Evolutionary conservation across 768 basidiomycete species (phyloP).

Genomic region (Suillus decipiens): DNA sequence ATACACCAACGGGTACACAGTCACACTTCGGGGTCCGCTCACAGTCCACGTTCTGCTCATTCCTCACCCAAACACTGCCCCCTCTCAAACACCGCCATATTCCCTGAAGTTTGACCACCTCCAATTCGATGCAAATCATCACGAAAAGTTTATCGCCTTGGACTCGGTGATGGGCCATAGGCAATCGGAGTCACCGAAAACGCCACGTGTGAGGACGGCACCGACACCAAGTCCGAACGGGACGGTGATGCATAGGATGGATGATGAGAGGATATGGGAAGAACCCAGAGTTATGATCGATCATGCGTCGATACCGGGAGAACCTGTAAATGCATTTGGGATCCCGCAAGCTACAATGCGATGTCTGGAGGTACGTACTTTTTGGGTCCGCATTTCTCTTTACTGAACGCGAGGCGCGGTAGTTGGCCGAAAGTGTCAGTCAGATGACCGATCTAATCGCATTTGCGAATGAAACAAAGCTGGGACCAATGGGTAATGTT

Average conservation of each 20-base stretch:
- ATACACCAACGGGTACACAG: slow-evolving; percentile 77
- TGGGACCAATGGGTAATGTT: slow-evolving; percentile 69
- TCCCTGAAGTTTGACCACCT: slow-evolving; percentile 71
- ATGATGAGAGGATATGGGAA: slow-evolving; percentile 65
- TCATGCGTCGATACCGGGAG: slow-evolving; percentile 68
- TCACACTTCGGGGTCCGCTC: slow-evolving; percentile 74
- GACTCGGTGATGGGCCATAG: slow-evolving; percentile 60
- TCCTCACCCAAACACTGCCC: slow-evolving; percentile 22
- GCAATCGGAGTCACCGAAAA: slow-evolving; percentile 42
- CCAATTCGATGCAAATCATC: slow-evolving; percentile 68
- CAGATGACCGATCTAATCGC: slow-evolving; percentile 79
- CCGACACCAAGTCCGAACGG: slow-evolving; percentile 38
- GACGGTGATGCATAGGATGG: slow-evolving; percentile 30
- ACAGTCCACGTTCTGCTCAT: slow-evolving; percentile 57
- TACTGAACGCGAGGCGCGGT: slow-evolving; percentile 14
- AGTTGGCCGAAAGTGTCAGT: slow-evolving; percentile 81
- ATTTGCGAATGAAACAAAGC: slow-evolving; percentile 51
- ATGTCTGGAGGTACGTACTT: slow-evolving; percentile 67
- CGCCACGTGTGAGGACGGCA: slow-evolving; percentile 35
- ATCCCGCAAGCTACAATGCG: slow-evolving; percentile 90
- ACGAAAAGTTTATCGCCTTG: slow-evolving; percentile 75
- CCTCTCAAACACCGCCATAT: slow-evolving; percentile 25
- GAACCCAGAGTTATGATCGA: slow-evolving; percentile 65
- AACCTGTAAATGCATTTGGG: slow-evolving; percentile 86
- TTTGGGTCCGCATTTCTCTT: slow-evolving; percentile 9